A percentile compares a stretch with the other conserved stretches of the same genome.
Evolutionary conservation across 441 rosid species (phyloP).

Genomic region (Raphanus hybrid): DNA sequence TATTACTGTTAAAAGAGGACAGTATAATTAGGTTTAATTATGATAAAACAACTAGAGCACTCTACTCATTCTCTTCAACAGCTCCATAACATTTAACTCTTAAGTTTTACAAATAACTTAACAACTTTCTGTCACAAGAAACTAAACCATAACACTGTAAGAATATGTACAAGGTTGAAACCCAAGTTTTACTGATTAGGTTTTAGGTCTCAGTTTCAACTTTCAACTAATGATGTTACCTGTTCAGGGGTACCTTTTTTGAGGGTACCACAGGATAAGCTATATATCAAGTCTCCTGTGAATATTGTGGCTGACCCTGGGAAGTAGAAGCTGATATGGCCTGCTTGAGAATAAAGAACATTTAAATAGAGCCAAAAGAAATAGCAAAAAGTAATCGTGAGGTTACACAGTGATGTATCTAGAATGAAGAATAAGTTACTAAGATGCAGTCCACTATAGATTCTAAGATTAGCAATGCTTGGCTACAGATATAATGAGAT

Average conservation of each 20-base stretch:
- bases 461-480: no score
- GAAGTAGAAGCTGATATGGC: slow-evolving; percentile 95
- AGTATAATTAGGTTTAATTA: no score
- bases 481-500: no score
- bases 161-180: background rate
- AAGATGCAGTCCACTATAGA: no score
- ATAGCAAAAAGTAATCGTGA: no score
- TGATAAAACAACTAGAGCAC: background rate
- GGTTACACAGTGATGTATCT: background rate
- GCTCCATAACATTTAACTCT: background rate
- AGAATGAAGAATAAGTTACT: slow-evolving; percentile 6
- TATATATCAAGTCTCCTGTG: slow-evolving; percentile 93
- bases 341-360: slow-evolving; percentile 50
- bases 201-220: background rate
- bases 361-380: slow-evolving; percentile 7
- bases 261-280: slow-evolving; percentile 97
- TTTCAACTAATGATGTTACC: slow-evolving; percentile 61
- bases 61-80: background rate
- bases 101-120: background rate
- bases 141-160: slow-evolving; percentile 9
- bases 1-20: background rate
- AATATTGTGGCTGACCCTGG: slow-evolving; percentile 87
- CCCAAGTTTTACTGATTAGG: background rate
- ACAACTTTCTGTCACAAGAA: background rate
- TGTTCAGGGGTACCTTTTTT: slow-evolving; percentile 93